These are phyloP conservation scores for Phytophthora capsici DNA, from an alignment of 352 stramenopile species.

Conservation along the genomic window DNA sequence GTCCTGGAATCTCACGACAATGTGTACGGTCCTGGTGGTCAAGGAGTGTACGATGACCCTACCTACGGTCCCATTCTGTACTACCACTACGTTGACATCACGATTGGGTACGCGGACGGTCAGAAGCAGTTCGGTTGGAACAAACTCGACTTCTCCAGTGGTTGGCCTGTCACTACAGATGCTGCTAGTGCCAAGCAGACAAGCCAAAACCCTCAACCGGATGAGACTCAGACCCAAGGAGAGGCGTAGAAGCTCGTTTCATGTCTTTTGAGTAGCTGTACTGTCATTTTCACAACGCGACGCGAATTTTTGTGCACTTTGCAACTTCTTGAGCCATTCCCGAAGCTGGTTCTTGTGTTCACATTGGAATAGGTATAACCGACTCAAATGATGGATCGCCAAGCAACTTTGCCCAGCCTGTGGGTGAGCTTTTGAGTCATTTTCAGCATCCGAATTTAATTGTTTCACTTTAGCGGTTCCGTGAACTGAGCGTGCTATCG, in stretches of 20 bases:
- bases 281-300: no score
- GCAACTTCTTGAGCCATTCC: conserved; percentile 75
- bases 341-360: conserved; percentile 50
- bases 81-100: conserved; percentile 45
- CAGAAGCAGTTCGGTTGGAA: conserved; percentile 66
- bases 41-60: conserved; percentile 32
- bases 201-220: neutral
- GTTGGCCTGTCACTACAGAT: conserved; percentile 16
- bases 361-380: conserved; percentile 55
- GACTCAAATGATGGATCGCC: conserved; percentile 25
- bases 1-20: conserved; percentile 23
- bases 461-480: conserved; percentile 7
- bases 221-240: neutral
- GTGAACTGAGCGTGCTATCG: conserved; percentile 14
- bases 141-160: conserved; percentile 54
- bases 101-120: conserved; percentile 48
- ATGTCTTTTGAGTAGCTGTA: neutral
- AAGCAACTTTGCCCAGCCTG: conserved; percentile 17
- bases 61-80: conserved; percentile 27
- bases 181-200: neutral
- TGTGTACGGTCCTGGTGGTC: conserved; percentile 26
- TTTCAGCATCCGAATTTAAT: neutral
- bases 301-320: conserved; percentile 40
- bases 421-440: neutral
- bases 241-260: neutral